These are phyloP conservation scores for Mycena haematopus DNA, from an alignment of 768 basidiomycete species.

Conservation along the genomic window DNA sequence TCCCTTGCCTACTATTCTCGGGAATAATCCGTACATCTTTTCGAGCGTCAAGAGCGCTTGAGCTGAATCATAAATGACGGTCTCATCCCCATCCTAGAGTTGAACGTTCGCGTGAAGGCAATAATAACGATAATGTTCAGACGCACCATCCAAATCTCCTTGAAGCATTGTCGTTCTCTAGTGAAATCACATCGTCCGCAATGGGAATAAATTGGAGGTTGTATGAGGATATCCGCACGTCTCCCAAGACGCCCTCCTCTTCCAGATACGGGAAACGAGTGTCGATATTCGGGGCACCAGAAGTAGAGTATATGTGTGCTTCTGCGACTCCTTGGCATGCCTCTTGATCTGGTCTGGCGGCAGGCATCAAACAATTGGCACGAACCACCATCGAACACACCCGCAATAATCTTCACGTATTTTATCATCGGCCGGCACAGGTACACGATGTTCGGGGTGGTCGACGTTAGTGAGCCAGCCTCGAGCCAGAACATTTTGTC, in stretches of 20 bases:
- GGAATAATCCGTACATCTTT: conserved; percentile 85
- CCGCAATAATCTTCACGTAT: conserved; percentile 88
- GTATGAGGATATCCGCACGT: conserved; percentile 84
- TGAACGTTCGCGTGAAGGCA: conserved; percentile 9
- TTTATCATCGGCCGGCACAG: conserved; percentile 88
- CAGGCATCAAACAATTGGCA: conserved; percentile 34
- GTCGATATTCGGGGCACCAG: conserved; percentile 89
- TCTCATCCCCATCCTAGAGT: conserved; percentile 91
- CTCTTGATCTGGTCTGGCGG: conserved; percentile 88
- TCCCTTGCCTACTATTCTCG: conserved; percentile 92
- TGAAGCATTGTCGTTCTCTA: conserved; percentile 86
- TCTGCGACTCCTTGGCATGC: conserved; percentile 71
- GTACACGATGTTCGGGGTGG: conserved; percentile 91
- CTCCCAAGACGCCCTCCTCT: conserved; percentile 98
- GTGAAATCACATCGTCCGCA: conserved; percentile 89
- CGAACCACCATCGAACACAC: conserved; percentile 52
- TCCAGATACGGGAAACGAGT: conserved; percentile 86
- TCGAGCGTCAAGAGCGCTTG: conserved; percentile 86
- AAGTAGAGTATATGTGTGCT: conserved; percentile 85
- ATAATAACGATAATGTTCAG: conserved; percentile 6
- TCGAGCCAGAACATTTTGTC: conserved; percentile 99
- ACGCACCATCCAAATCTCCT: conserved; percentile 90
- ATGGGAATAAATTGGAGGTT: conserved; percentile 94
- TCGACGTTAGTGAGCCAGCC: conserved; percentile 79
- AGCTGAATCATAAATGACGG: conserved; percentile 85